phyloP scores from a whole-genome alignment of 208 protist species.

The Leishmania tropica region DNA sequence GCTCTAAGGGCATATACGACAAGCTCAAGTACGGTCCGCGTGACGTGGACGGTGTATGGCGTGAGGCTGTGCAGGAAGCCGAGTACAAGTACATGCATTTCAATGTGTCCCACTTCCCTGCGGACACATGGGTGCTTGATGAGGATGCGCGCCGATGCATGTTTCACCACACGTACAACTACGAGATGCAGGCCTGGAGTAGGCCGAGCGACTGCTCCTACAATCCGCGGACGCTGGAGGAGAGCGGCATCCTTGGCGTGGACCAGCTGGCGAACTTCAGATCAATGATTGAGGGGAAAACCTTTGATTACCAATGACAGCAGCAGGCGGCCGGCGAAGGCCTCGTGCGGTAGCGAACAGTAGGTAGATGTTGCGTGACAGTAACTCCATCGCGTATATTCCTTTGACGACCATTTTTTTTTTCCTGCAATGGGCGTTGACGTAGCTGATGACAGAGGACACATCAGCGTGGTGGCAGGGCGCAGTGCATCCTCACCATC shows the following conservation, averaged over 20 bases:
- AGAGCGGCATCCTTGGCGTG: slow-evolving; percentile 26
- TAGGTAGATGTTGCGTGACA: no score
- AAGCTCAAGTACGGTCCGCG: slow-evolving; percentile 26
- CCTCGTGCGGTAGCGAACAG: no score
- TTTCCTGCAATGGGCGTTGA: no score
- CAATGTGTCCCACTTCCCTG: slow-evolving; percentile 28
- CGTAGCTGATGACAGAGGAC: no score
- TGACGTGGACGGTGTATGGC: slow-evolving; percentile 16
- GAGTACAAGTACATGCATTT: slow-evolving; percentile 17
- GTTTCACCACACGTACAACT: slow-evolving; percentile 28
- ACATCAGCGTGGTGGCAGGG: no score
- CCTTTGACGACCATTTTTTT: no score
- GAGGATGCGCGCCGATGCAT: slow-evolving; percentile 17
- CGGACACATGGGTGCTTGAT: slow-evolving; percentile 41
- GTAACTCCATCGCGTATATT: no score
- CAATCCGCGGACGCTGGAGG: slow-evolving; percentile 9
- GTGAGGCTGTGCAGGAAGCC: slow-evolving; percentile 7
- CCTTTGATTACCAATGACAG: no score
- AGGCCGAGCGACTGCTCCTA: slow-evolving; percentile 19
- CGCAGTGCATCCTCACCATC: no score
- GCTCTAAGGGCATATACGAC: slow-evolving; percentile 15
- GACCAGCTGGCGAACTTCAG: slow-evolving; percentile 19
- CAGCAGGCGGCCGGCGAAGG: no score
- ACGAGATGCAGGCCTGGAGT: not conserved
- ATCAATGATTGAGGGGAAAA: no score